These are phyloP conservation scores for Lepidium aucheri DNA, from an alignment of 345 rosid genomes.

Conservation along the genomic window DNA sequence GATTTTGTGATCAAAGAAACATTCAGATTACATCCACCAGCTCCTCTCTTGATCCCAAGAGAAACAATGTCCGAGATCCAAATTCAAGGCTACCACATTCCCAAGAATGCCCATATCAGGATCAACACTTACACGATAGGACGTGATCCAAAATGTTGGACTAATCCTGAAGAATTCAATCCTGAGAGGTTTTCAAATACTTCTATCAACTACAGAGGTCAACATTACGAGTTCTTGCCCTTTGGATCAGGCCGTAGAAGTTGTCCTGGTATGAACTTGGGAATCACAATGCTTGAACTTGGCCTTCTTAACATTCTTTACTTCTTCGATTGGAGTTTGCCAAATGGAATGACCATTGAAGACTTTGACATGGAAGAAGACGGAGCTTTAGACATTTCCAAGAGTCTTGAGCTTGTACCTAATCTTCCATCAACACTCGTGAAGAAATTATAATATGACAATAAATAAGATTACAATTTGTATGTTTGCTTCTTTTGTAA, in stretches of 20 bases:
- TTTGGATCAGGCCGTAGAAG: constrained; percentile 36
- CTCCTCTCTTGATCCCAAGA: constrained; percentile 18
- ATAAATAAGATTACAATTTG: not conserved
- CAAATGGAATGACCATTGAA: not conserved
- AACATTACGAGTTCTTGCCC: constrained; percentile 37
- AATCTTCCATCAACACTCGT: not conserved
- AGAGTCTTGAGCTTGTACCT: constrained; percentile 9
- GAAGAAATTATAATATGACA: not conserved
- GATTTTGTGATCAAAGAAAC: constrained; percentile 17
- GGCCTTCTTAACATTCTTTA: constrained; percentile 22
- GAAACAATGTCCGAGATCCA: constrained; percentile 7
- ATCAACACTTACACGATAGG: constrained; percentile 47
- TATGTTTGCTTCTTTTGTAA: not conserved
- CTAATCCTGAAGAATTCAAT: constrained; percentile 26
- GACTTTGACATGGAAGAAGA: constrained; percentile 11
- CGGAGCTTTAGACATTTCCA: not conserved
- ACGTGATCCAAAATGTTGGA: constrained; percentile 38
- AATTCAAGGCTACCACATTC: constrained; percentile 16
- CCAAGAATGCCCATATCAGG: not conserved
- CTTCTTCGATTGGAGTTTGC: constrained; percentile 16
- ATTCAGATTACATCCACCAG: constrained; percentile 18
- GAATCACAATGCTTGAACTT: constrained; percentile 6
- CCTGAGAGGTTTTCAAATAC: constrained; percentile 38
- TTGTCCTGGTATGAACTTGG: constrained; percentile 20
- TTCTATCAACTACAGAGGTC: constrained; percentile 32